phyloP scores from a whole-genome alignment of 2,329 filamentous ascomycete species.

The Sporothrix luriei region DNA sequence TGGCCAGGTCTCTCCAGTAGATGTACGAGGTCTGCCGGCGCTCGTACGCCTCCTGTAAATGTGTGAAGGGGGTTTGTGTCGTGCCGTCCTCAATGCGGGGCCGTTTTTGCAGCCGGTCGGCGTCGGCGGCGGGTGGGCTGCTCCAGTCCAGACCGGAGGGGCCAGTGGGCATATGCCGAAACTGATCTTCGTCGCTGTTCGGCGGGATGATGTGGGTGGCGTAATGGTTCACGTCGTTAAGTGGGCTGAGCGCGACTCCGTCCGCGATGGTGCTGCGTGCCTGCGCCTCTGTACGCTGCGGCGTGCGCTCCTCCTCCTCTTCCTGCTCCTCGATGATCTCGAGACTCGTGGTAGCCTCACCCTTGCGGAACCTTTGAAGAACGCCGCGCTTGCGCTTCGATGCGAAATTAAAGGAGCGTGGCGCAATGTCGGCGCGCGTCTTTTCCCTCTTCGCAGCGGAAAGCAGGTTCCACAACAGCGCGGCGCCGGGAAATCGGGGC shows the following conservation, averaged over 20 bases:
- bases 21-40: background rate
- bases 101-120: background rate
- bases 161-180: background rate
- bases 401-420: background rate
- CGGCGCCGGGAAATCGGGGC: conserved; percentile 1
- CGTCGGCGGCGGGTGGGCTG: background rate
- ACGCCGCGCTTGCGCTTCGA: conserved; percentile 19
- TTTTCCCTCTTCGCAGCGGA: background rate
- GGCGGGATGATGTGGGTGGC: background rate
- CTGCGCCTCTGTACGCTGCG: background rate
- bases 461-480: background rate
- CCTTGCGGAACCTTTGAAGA: background rate
- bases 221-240: background rate
- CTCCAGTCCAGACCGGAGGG: background rate
- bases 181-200: background rate
- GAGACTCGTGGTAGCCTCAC: background rate
- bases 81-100: background rate
- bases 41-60: background rate
- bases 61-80: background rate
- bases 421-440: conserved; percentile 1
- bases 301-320: background rate
- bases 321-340: conserved; percentile 1
- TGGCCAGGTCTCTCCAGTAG: background rate
- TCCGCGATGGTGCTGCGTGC: background rate
- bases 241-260: background rate